These are phyloP conservation scores for Auxenochlorella pyrenoidosa DNA, from an alignment of 139 green algal genomes.

Conservation along the genomic window DNA sequence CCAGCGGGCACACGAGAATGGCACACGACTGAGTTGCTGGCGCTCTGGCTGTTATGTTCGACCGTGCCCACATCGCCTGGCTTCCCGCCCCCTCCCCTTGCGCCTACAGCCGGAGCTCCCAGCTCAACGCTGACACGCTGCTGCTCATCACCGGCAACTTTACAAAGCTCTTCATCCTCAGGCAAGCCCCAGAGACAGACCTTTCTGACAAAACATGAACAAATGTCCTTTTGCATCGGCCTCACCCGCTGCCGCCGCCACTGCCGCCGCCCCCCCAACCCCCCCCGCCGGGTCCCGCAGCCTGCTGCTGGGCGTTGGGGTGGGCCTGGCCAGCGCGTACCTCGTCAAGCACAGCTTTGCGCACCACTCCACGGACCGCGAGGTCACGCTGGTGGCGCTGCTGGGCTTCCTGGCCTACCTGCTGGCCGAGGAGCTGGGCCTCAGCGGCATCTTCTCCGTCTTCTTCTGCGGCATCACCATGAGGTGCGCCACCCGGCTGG, in stretches of 20 bases:
- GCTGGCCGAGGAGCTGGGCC: slow-evolving; percentile 67
- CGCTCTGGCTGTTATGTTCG: too few species aligned
- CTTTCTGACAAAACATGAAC: too few species aligned
- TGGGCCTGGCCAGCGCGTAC: slow-evolving; percentile 52
- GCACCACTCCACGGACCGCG: slow-evolving; percentile 50
- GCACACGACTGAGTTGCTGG: too few species aligned
- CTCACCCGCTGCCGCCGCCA: neutral
- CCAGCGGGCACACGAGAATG: too few species aligned
- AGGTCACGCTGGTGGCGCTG: slow-evolving; percentile 71
- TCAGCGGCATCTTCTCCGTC: slow-evolving; percentile 83
- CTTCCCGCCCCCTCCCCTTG: too few species aligned
- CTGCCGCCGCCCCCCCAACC: neutral
- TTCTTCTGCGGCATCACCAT: slow-evolving; percentile 85
- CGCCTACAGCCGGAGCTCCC: neutral
- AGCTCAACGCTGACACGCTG: slow-evolving; percentile 36
- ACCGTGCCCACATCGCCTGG: too few species aligned
- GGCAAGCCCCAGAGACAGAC: neutral
- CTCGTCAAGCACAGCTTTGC: slow-evolving; percentile 50
- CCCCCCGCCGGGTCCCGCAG: neutral
- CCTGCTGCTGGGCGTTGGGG: slow-evolving; percentile 36
- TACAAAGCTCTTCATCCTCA: slow-evolving; percentile 36
- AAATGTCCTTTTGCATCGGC: neutral
- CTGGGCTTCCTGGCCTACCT: slow-evolving; percentile 79
- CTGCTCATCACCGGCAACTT: slow-evolving; percentile 33
- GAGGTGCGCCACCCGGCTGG: slow-evolving; percentile 29